Evolutionary conservation across 257 asterid species (phyloP), one percentile per base, ranked within the genome.

Genomic region (Jacaranda mimosifolia): DNA sequence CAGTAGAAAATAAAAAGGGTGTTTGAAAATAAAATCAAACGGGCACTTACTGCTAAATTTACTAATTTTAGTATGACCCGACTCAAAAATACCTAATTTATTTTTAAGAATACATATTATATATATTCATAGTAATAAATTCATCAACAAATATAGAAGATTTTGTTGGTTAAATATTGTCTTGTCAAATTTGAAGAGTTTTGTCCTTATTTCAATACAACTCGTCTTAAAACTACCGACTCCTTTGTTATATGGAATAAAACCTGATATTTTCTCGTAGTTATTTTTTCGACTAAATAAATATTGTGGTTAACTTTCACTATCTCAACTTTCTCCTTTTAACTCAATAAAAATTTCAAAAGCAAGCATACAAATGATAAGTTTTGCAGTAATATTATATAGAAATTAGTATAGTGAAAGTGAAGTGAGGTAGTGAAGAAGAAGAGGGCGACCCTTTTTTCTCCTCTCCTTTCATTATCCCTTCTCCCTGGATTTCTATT

Each of bases 351-450:
- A 72, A 72, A 45, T 40, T 19, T 72, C 36, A 63, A 76, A 80
- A 81, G 83, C 62, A 46, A 59, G 70, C 51, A 46, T 74, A 77
- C 51, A 21, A 74, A 81, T 71, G 75, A 72, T 71, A 81, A 76
- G 84, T 52, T 64, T 26, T 74, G 13, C 52, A 19, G 21, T 10
- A 11, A 66, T 75, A 80, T 73, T 78, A 59, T 26, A 72, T 72
- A 79, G 79, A 83, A 89, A 83, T 74, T 73, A 55, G 86, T 55
- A 3, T n/a, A 18, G 82, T 87, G 95, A 91, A 88, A 91, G 93
- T 83, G 88, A 91, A 85, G 85, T 81, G 82, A 79, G 86, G 87
- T 72, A 79, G 66, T 74, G 87, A 82, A 82, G 89, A 83, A 60
- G 80, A 59, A 77, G 88, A 89, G 80, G 82, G 95, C 65, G 87